Base-by-base conservation (phyloP, 805 yeast species). In the Scheffersomyces amazonensis region DNA sequence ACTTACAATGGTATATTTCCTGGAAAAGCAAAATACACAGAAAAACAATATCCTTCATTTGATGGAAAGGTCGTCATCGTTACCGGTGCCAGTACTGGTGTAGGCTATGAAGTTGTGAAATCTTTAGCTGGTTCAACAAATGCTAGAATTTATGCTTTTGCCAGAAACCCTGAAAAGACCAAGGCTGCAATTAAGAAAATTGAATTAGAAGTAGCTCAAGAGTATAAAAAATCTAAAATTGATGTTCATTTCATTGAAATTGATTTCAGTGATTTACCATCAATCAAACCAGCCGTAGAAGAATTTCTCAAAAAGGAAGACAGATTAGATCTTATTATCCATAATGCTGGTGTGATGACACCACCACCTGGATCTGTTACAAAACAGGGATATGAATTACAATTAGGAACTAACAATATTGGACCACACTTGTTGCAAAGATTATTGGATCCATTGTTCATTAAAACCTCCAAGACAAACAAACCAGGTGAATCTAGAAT, bases 81-180 rank as follows among this genome's bases (percentile, higher is more conserved):
- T 8, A 67, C 74, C 5, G 73, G 73, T 35, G 58, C 59, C 17
- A 66, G 61, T 34, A 48, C 69, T 7, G 74, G 74, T 32, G 54
- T 69, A 34, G 48, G 49, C 27, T 44, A 53, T 21, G 58, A 64
- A 28, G 50, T 56, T 8, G 53, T 60, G 3, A 60, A 55, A 37
- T 47, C 58, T 8, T 51, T 71, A 10, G 44, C 56, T 20, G 48
- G 46, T 3, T 18, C 46, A 49, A 66, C 56, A 36, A 62, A 59
- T 31, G 55, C 59, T 10, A 65, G 59, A 40, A 54, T 64, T 37
- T 64, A 66, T 49, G 46, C 56, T 10, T 59, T 62, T 11, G 66
- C 68, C 29, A 60, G 79, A 40, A 57, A 43, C 40, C 42, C 48
- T 32, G 52, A 44, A 13, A 69, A 65, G 42, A 53, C 69, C 3